These are phyloP conservation scores for Aphanomyces astaci DNA, from an alignment of 352 stramenopile genomes.

Conservation along the genomic window DNA sequence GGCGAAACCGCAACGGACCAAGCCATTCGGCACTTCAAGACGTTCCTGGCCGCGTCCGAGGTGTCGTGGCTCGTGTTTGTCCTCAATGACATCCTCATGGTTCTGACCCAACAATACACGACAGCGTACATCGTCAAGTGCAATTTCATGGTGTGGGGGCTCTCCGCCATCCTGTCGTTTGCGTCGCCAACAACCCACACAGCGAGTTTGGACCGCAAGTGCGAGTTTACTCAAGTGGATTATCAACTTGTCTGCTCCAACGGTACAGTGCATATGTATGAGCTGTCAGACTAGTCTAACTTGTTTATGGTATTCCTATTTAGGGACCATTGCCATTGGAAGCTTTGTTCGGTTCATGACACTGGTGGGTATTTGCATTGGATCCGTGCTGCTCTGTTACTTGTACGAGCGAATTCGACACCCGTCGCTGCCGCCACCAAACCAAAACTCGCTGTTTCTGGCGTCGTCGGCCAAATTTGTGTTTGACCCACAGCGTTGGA, in stretches of 20 bases:
- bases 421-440: neutral
- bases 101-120: neutral
- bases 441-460: neutral
- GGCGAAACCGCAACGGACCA: neutral
- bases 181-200: neutral
- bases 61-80: neutral
- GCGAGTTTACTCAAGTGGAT: neutral
- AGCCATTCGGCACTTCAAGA: neutral
- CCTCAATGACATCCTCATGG: neutral
- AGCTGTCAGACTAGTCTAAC: no score
- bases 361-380: neutral
- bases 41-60: neutral
- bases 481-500: neutral
- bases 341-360: neutral
- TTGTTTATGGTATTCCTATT: no score
- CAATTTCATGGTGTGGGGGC: neutral
- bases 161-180: neutral
- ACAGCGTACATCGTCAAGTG: neutral
- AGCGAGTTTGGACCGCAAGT: neutral
- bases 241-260: slow-evolving; percentile 17
- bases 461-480: slow-evolving; percentile 1
- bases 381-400: neutral
- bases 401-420: neutral
- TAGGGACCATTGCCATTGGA: neutral
- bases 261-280: neutral